These are phyloP conservation scores for Neckera pumila DNA, from an alignment of 225 moss, liverwort and hornwort species.

Conservation along the genomic window DNA sequence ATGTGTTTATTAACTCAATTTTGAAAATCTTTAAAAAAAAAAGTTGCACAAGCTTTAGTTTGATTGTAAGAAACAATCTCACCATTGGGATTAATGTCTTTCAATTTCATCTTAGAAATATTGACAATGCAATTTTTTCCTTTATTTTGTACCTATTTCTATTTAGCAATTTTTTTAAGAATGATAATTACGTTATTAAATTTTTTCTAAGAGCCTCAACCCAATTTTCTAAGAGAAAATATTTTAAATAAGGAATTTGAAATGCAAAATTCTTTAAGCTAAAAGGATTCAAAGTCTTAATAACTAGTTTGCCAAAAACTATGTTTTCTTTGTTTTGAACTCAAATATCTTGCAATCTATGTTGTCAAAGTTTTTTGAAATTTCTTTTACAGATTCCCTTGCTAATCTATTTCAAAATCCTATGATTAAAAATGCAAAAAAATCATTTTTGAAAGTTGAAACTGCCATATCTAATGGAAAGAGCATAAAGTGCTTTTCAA, in stretches of 20 bases:
- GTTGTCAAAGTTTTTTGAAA: background rate
- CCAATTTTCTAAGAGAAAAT: background rate
- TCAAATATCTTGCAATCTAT: background rate
- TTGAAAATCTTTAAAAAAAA: background rate
- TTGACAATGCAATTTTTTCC: fast-evolving
- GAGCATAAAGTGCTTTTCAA: fast-evolving
- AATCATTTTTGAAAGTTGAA: background rate
- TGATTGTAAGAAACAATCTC: too few species aligned
- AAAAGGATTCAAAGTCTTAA: background rate
- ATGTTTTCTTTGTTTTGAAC: background rate
- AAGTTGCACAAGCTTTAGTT: background rate
- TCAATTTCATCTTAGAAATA: background rate
- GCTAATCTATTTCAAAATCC: background rate
- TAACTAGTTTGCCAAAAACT: too few species aligned
- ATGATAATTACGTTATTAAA: fast-evolving
- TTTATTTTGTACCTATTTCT: fast-evolving
- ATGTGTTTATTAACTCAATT: fast-evolving
- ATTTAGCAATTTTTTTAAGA: background rate
- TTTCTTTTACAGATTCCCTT: fast-evolving
- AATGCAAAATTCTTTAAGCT: background rate
- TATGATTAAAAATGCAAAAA: background rate
- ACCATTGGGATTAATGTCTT: background rate
- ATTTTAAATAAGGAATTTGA: fast-evolving
- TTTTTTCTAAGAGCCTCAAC: fast-evolving
- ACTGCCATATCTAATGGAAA: too few species aligned